A percentile compares a stretch with the other conserved stretches of the same genome.
phyloP scores from a whole-genome alignment of 139 green algal genomes.

The Chlorella ohadii region DNA sequence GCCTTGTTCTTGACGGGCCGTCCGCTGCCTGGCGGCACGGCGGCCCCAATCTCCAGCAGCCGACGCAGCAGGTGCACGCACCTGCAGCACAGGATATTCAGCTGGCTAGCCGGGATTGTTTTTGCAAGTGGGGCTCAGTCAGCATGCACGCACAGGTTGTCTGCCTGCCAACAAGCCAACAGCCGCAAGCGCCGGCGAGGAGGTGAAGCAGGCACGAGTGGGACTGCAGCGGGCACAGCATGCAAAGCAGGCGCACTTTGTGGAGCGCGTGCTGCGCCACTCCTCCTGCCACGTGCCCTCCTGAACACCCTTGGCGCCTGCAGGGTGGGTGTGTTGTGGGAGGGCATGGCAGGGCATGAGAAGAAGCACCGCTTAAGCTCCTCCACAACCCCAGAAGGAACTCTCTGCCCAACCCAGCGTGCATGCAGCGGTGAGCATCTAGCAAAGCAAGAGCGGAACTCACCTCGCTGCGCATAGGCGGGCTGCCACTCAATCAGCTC shows the following conservation, averaged over 20 bases:
- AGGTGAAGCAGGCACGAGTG: too few relatives aligned
- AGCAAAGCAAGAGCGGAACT: not conserved
- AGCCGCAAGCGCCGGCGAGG: too few relatives aligned
- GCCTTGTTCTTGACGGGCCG: conserved; percentile 60
- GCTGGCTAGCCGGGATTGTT: too few relatives aligned
- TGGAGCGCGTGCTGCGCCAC: conserved; percentile 77
- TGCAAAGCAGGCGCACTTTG: conserved; percentile 50
- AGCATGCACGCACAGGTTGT: too few relatives aligned
- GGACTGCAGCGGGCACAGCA: not conserved
- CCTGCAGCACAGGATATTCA: too few relatives aligned
- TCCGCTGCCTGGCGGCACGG: conserved; percentile 1
- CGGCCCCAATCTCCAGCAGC: conserved; percentile 64
- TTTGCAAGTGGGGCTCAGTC: too few relatives aligned
- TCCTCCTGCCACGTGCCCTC: conserved; percentile 77
- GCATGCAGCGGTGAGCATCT: too few relatives aligned
- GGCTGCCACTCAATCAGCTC: conserved; percentile 97
- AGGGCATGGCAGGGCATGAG: too few relatives aligned
- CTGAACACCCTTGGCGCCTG: conserved; percentile 26
- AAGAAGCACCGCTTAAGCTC: too few relatives aligned
- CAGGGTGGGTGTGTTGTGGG: not conserved
- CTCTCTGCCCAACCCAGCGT: too few relatives aligned
- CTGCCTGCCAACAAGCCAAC: too few relatives aligned
- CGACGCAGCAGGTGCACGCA: conserved; percentile 73
- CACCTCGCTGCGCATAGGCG: conserved; percentile 83
- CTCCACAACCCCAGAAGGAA: too few relatives aligned